Base-by-base conservation (phyloP, 1,284 basidiomycete species). In the Sphaerobolus stellatus region DNA sequence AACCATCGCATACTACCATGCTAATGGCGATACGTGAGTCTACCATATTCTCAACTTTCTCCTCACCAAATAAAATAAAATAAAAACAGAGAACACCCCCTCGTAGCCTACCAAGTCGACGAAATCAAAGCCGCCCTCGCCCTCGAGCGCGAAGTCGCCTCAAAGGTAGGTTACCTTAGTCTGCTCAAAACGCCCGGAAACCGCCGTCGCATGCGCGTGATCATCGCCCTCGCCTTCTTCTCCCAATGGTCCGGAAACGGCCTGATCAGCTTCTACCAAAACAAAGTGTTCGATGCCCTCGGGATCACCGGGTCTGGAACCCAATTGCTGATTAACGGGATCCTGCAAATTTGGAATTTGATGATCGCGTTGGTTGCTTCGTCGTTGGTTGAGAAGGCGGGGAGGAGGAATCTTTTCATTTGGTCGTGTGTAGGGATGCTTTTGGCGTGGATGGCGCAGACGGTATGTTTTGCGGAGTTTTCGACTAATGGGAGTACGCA, bases 171-270 rank as follows among this genome's bases (percentile, higher is more conserved):
- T 9, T 84, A 78, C 76, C 59, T 67, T 54, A 74, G 74, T 48
- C 71, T 85, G 46, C 63, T 83, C 65, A 72, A 63, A 60, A 80
- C 74, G 3, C 72, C 71, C 5, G 82, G 82, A 3, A 85, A 86
- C 66, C 73, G 75, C 41, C 75, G 70, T 52, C 75, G 81, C 13
- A 70, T 83, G 63, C 65, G 78, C 29, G 77, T 83, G 55, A 79
- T 83, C 64, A 62, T 83, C 44, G 81, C 80, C 1, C 72, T 84
- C 36, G 81, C 77, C 5, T 74, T 84, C 69, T 83, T 84, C 72
- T 83, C 81, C 1, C 83, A 85, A 60, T 85, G 82, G 80, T 81
- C 79, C 31, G 82, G 82, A 0, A 84, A 85, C 60, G 84, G 83
- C 62, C 72, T 87, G 30, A 77, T 83, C 67, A 51, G 53, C 24